These are phyloP conservation scores for Dillenia turbinata DNA, from an alignment of 164 flowering plant species.

Conservation along the genomic window DNA sequence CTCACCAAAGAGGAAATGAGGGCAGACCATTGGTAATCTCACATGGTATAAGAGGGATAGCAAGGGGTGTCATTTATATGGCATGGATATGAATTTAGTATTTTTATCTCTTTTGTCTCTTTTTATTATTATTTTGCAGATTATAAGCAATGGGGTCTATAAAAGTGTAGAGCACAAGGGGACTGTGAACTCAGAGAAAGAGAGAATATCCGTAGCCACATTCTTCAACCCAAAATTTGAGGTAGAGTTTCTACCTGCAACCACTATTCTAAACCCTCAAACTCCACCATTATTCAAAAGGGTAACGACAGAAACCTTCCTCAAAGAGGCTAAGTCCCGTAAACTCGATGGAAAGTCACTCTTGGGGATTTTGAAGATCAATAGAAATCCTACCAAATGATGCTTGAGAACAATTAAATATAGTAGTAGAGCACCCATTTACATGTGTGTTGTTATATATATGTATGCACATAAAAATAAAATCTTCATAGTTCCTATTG, in stretches of 20 bases:
- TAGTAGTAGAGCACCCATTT: too few species aligned
- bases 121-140: conserved; percentile 9
- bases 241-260: conserved; percentile 1
- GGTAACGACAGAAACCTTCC: conserved; percentile 1
- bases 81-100: too few species aligned
- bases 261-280: conserved; percentile 9
- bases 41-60: too few species aligned
- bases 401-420: too few species aligned
- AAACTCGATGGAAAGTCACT: conserved; percentile 24
- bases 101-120: too few species aligned
- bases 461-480: too few species aligned
- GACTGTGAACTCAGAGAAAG: conserved; percentile 12
- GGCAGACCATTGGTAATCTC: too few species aligned
- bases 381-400: not conserved
- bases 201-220: conserved; percentile 22
- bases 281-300: conserved; percentile 7
- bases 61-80: too few species aligned
- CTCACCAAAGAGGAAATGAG: too few species aligned
- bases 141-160: conserved; percentile 24
- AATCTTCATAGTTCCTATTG: too few species aligned
- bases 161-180: conserved; percentile 22
- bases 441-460: too few species aligned
- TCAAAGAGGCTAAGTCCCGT: conserved; percentile 15
- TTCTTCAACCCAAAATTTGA: conserved; percentile 11
- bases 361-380: conserved; percentile 26